Evolutionary conservation across 2,329 filamentous ascomycete species (phyloP).

Genomic region (Ascochyta rabiei): DNA sequence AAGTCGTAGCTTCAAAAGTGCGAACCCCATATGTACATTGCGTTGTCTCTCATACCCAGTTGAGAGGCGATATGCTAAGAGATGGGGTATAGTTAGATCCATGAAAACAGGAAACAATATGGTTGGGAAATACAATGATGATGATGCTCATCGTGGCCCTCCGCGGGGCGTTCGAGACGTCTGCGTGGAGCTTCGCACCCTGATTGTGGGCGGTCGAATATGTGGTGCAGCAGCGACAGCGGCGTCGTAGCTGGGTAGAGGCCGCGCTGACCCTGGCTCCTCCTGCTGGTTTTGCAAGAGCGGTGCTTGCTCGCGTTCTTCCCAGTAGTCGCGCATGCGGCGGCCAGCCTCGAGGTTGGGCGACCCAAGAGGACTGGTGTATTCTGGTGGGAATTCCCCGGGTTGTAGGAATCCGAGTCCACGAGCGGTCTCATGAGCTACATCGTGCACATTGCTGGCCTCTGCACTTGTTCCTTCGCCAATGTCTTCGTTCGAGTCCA

Average conservation of each 20-base stretch:
- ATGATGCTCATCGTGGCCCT: conserved; percentile 20
- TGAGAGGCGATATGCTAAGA: conserved; percentile 28
- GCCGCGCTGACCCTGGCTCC: conserved; percentile 54
- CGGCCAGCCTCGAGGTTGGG: conserved; percentile 59
- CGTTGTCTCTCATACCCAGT: conserved; percentile 7
- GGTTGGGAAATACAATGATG: conserved; percentile 18
- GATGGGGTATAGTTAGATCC: conserved; percentile 35
- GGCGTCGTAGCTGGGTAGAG: conserved; percentile 83
- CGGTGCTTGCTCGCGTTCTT: conserved; percentile 55
- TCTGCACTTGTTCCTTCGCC: conserved; percentile 70
- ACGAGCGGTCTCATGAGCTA: conserved; percentile 30
- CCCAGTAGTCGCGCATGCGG: conserved; percentile 50
- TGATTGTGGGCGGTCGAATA: conserved; percentile 28
- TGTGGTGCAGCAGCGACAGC: conserved; percentile 71
- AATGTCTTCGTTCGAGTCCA: conserved; percentile 69
- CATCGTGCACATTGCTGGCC: conserved; percentile 19
- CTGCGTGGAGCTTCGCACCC: conserved; percentile 35
- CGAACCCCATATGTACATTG: conserved; percentile 19
- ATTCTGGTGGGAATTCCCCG: conserved; percentile 56
- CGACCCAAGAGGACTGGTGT: conserved; percentile 53
- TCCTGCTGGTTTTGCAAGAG: conserved; percentile 43
- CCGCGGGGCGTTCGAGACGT: conserved; percentile 23
- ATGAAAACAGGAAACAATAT: conserved; percentile 20
- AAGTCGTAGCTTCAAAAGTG: conserved; percentile 17
- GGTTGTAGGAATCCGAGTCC: conserved; percentile 45